phyloP scores from a whole-genome alignment of 345 rosid species.

The Linum tenue region DNA sequence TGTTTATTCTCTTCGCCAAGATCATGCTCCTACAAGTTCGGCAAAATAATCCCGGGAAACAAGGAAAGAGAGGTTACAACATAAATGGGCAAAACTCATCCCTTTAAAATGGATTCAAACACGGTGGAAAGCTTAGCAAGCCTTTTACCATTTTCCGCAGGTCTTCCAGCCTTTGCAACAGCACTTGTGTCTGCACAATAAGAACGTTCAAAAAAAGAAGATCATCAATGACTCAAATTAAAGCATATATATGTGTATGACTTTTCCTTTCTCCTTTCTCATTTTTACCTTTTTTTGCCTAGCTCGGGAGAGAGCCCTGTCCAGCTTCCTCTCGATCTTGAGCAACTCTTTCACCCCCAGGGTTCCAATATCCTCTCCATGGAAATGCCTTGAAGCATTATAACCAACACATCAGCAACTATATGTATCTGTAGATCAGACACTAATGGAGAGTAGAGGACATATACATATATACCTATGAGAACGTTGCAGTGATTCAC shows the following conservation, averaged over 20 bases:
- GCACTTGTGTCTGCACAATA: neutral
- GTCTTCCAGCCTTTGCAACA: neutral
- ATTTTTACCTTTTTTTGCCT: constrained; percentile 31
- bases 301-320: constrained; percentile 25
- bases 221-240: too few relatives aligned
- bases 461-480: constrained; percentile 21
- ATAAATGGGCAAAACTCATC: too few relatives aligned
- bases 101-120: too few relatives aligned
- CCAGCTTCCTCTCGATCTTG: constrained; percentile 37
- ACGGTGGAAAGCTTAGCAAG: neutral
- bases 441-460: neutral
- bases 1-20: neutral
- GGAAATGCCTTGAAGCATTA: constrained; percentile 18
- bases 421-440: neutral
- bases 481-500: constrained; percentile 24
- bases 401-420: too few relatives aligned
- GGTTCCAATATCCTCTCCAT: constrained; percentile 32
- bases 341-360: constrained; percentile 28
- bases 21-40: neutral
- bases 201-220: too few relatives aligned
- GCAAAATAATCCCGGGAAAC: too few relatives aligned
- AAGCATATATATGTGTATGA: neutral
- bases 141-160: neutral
- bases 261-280: too few relatives aligned
- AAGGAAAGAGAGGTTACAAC: too few relatives aligned